Evolutionary conservation across 208 protist genomes (phyloP).

Genomic region (Wallacemonas sp.): DNA sequence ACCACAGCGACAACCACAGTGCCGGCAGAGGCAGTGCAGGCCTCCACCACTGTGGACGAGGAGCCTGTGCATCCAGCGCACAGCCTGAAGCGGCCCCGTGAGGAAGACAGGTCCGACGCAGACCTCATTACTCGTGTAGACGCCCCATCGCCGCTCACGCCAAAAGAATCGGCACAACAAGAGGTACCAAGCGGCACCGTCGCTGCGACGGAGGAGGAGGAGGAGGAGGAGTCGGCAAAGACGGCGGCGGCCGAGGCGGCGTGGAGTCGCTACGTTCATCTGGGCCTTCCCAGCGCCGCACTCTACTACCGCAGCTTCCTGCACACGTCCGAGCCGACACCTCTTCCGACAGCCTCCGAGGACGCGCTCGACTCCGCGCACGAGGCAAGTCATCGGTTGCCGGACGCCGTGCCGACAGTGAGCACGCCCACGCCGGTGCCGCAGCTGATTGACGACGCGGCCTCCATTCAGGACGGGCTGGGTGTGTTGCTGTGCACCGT

Average conservation of each 20-base stretch:
- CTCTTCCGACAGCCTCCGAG: not conserved
- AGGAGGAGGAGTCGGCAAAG: conserved; percentile 3
- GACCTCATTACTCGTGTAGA: no score
- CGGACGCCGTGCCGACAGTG: not conserved
- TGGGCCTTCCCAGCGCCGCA: conserved; percentile 37
- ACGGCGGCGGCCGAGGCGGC: not conserved
- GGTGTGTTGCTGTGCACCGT: conserved; percentile 55
- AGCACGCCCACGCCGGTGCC: not conserved
- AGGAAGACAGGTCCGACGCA: no score
- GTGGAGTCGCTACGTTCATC: conserved; percentile 23
- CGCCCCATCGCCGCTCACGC: no score
- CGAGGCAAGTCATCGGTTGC: not conserved
- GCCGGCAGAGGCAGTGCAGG: not conserved
- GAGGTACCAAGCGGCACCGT: no score
- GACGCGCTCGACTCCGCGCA: conserved; percentile 8
- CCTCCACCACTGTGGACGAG: not conserved
- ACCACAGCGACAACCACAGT: not conserved
- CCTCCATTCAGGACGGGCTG: conserved; percentile 46
- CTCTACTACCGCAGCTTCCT: conserved; percentile 73
- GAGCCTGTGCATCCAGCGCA: not conserved
- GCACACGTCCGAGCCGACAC: conserved; percentile 44
- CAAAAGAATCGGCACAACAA: no score
- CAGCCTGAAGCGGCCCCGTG: not conserved
- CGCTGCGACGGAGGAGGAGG: conserved; percentile 3
- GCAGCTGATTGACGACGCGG: conserved; percentile 41